These are phyloP conservation scores for Blakeslea trispora DNA, from an alignment of 371 early-diverging fungal species.

Conservation along the genomic window DNA sequence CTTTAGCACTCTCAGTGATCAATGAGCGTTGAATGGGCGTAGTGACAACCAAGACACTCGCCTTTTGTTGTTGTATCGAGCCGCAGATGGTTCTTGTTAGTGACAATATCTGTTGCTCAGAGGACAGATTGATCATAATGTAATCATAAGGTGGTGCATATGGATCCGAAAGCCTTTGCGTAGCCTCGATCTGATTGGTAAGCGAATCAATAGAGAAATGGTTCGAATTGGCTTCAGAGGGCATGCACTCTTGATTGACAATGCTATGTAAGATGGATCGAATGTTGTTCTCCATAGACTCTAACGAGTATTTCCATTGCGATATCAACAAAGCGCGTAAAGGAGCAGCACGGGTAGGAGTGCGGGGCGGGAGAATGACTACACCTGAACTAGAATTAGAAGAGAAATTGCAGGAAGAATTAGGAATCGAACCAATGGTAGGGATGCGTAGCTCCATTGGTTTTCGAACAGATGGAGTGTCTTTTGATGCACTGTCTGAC, in stretches of 20 bases:
- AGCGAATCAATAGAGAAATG: slow-evolving; percentile 30
- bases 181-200: slow-evolving; percentile 39
- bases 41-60: slow-evolving; percentile 54
- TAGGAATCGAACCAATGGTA: slow-evolving; percentile 20
- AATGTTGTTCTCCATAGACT: slow-evolving; percentile 44
- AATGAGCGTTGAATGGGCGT: slow-evolving; percentile 62
- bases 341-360: slow-evolving; percentile 33
- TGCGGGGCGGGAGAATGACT: slow-evolving; percentile 39
- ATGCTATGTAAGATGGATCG: slow-evolving; percentile 33
- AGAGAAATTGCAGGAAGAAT: not conserved
- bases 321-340: slow-evolving; percentile 45
- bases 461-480: too few species aligned
- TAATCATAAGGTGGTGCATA: slow-evolving; percentile 46
- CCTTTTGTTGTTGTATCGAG: slow-evolving; percentile 41
- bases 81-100: slow-evolving; percentile 45
- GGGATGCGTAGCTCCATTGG: slow-evolving; percentile 16
- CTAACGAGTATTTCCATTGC: slow-evolving; percentile 42
- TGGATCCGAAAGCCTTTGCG: slow-evolving; percentile 31
- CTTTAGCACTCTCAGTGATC: slow-evolving; percentile 53
- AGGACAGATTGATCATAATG: slow-evolving; percentile 52
- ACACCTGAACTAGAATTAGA: slow-evolving; percentile 25
- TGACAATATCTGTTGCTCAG: slow-evolving; percentile 50
- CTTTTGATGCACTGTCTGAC: too few species aligned
- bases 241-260: not conserved
- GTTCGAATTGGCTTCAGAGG: not conserved